phyloP scores from a whole-genome alignment of 1,284 basidiomycete species.

The Cryptococcus jaspeensis region DNA sequence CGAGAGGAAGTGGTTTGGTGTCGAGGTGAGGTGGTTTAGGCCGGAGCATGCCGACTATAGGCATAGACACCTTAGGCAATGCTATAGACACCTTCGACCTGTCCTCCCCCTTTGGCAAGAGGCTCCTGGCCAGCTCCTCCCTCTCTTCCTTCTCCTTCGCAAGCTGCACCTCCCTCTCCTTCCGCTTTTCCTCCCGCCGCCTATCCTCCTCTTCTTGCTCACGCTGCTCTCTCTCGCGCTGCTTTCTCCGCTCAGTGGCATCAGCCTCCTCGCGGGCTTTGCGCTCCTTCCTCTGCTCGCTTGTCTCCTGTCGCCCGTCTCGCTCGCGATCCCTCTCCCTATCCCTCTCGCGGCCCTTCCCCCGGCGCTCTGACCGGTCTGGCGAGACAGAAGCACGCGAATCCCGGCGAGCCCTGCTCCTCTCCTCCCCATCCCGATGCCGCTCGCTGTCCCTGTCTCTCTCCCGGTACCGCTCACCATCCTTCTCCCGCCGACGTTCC shows the following conservation, averaged over 20 bases:
- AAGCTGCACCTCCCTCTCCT: too few relatives aligned
- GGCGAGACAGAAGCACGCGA: too few relatives aligned
- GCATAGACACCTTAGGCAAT: too few relatives aligned
- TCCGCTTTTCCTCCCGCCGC: too few relatives aligned
- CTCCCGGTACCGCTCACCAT: neutral
- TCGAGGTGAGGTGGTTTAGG: constrained; percentile 14
- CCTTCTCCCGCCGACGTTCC: neutral
- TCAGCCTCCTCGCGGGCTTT: too few relatives aligned
- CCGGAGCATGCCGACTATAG: neutral
- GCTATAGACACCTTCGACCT: too few relatives aligned
- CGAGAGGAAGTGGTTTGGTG: constrained; percentile 1
- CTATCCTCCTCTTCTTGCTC: too few relatives aligned
- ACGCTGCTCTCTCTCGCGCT: too few relatives aligned
- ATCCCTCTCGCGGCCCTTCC: neutral
- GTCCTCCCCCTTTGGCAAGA: too few relatives aligned
- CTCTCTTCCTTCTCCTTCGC: too few relatives aligned
- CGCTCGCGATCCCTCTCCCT: neutral
- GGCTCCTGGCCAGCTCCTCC: too few relatives aligned
- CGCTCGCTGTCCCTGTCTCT: constrained; percentile 1
- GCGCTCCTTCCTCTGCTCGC: neutral
- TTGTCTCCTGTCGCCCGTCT: neutral
- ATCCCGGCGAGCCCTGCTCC: neutral
- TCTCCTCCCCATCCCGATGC: neutral
- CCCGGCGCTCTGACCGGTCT: neutral
- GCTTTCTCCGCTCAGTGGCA: too few relatives aligned